These are phyloP conservation scores for Claviceps arundinis DNA, from an alignment of 2,329 filamentous ascomycete species.

Conservation along the genomic window DNA sequence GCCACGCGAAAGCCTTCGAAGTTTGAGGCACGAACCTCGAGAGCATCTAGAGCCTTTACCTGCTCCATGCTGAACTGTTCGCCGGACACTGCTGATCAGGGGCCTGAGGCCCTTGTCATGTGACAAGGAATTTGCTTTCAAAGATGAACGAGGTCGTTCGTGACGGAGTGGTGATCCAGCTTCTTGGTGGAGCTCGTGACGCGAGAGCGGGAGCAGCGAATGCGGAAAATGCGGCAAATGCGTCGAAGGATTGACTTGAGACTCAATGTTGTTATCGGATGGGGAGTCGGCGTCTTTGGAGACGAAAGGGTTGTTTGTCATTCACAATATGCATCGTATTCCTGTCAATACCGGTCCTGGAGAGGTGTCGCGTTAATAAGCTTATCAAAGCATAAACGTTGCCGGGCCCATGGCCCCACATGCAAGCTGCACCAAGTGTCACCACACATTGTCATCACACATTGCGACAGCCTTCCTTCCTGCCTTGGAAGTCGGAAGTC, in stretches of 20 bases:
- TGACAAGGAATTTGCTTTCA: not conserved
- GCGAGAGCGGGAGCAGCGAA: not conserved
- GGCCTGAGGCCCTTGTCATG: slow-evolving; percentile 1
- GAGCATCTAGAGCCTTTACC: slow-evolving; percentile 49
- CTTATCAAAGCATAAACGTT: too few relatives aligned
- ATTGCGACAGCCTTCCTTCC: too few relatives aligned
- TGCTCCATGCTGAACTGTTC: slow-evolving; percentile 52
- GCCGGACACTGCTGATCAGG: slow-evolving; percentile 3
- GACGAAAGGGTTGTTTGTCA: not conserved
- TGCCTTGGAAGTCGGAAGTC: too few relatives aligned
- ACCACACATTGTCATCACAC: too few relatives aligned
- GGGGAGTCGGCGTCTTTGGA: not conserved
- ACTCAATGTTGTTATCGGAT: not conserved
- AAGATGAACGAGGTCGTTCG: not conserved
- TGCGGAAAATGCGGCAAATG: not conserved
- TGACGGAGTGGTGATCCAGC: not conserved
- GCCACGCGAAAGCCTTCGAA: not conserved
- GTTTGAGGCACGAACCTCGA: slow-evolving; percentile 34
- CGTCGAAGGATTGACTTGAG: too few relatives aligned
- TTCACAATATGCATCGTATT: not conserved
- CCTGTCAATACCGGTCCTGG: too few relatives aligned
- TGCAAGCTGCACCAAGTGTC: too few relatives aligned
- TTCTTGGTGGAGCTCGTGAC: not conserved
- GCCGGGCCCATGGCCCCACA: too few relatives aligned
- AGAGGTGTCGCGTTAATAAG: too few relatives aligned